Conservation (phyloP, 2,329 filamentous ascomycete genomes). For the Verticillium albo-atrum region DNA sequence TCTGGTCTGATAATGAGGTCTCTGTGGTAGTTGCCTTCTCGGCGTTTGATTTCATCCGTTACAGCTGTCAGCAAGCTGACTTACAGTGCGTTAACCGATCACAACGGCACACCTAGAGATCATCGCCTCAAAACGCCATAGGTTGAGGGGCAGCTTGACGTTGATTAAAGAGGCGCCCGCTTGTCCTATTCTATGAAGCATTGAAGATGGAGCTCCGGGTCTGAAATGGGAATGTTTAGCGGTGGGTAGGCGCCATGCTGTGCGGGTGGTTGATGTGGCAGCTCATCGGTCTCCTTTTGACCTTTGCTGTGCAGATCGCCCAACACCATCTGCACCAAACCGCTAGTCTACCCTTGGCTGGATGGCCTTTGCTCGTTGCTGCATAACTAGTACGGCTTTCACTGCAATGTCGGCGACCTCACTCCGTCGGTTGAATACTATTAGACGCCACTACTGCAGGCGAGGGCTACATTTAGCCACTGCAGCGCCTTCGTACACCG, state of each 20-base stretch:
- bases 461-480: background rate
- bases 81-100: background rate
- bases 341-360: background rate
- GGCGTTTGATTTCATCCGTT: background rate
- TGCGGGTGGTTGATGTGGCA: background rate
- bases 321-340: background rate
- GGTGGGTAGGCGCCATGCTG: background rate
- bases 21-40: background rate
- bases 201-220: background rate
- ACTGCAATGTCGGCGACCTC: background rate
- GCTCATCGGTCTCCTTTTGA: background rate
- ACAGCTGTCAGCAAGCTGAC: background rate
- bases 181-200: background rate
- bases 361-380: background rate
- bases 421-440: background rate
- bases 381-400: background rate
- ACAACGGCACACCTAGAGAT: background rate
- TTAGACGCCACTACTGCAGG: background rate
- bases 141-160: background rate
- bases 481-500: background rate
- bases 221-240: background rate
- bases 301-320: background rate
- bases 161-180: background rate
- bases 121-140: background rate
- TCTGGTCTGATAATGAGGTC: background rate